Evolutionary conservation across 2,329 filamentous ascomycete genomes (phyloP), one percentile per base, ranked within the genome.

Genomic region (Diaporthe destruens): DNA sequence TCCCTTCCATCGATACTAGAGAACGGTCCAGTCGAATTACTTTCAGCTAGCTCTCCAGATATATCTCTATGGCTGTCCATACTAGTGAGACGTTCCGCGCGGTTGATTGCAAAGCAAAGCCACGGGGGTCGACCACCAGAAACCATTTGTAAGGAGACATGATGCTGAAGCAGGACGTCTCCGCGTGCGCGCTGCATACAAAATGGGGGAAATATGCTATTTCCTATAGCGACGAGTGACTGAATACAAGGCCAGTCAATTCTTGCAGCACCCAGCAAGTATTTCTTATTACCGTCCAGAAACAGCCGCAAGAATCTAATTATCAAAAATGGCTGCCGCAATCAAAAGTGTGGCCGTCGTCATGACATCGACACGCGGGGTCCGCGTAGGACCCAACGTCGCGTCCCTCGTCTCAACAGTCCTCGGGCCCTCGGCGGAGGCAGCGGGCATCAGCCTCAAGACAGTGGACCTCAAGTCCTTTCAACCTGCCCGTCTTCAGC

Each of bases 331-430:
- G 61, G 49, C 61, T 23, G 44, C 14, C 14, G 20, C 8, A 18
- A 20, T 53, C 39, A 78, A 74, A 29, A 63, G 25, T 29, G 69
- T 71, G 29, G 59, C 55, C n/a, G n/a, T 67, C 65, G 51, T 72
- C 47, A 6, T 63, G 67, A 39, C 54, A 34, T 72, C 70, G 29
- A 65, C 55, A 12, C 70, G 70, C 20, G 53, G 47, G 12, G 14
- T 57, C 6, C 70, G 70, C 42, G 18, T 72, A n/a, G 70, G 70
- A 7, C 70, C 61, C 14, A 18, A 18, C 6, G 61, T 72, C 29
- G 61, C 29, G 2, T 54, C 70, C 23, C 39, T 72, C 18, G 12
- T 72, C 8, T 54, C 53, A 32, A 29, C 20, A 5, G 44, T 72
- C 61, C 54, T 72, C 32, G 36, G 53, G 39, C 80, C 70, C 11